Conservation (phyloP, 805 yeast genomes). For the Kodamaea lidongshanica region DNA sequence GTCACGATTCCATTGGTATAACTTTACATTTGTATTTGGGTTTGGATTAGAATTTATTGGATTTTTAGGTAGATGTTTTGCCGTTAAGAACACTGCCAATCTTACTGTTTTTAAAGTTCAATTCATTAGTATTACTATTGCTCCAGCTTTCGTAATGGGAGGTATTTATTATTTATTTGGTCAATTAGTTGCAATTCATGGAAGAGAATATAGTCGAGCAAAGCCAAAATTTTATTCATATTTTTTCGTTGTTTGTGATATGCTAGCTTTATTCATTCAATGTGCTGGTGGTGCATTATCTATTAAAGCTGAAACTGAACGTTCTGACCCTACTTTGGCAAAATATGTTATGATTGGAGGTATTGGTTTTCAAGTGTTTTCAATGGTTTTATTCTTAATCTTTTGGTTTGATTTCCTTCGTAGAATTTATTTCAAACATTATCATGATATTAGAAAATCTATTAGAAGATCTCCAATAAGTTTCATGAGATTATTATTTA, state of each 20-base stretch:
- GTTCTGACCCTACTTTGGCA: slow-evolving; percentile 25
- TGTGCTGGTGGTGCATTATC: slow-evolving; percentile 38
- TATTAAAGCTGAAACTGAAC: slow-evolving; percentile 20
- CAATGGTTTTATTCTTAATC: slow-evolving; percentile 31
- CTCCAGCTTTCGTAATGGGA: slow-evolving; percentile 41
- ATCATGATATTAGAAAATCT: slow-evolving; percentile 8
- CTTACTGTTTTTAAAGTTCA: slow-evolving; percentile 25
- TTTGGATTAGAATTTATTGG: slow-evolving; percentile 33
- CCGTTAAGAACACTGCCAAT: slow-evolving; percentile 20
- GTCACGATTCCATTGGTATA: slow-evolving; percentile 37
- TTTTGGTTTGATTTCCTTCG: slow-evolving; percentile 34
- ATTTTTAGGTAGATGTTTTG: slow-evolving; percentile 31
- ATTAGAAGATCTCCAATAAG: slow-evolving; percentile 19
- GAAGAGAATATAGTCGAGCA: slow-evolving; percentile 30
- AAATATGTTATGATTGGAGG: slow-evolving; percentile 35
- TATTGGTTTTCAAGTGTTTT: slow-evolving; percentile 30
- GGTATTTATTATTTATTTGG: slow-evolving; percentile 38
- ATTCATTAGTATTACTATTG: slow-evolving; percentile 30
- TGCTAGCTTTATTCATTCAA: slow-evolving; percentile 32
- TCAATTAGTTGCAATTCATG: slow-evolving; percentile 34
- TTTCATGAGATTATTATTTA: slow-evolving; percentile 24
- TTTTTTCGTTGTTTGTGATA: slow-evolving; percentile 33
- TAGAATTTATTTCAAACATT: slow-evolving; percentile 26
- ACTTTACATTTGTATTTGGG: slow-evolving; percentile 32
- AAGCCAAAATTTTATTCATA: slow-evolving; percentile 42